Conservation (phyloP, 2,329 filamentous ascomycete genomes). For the Microsporum audouinii region DNA sequence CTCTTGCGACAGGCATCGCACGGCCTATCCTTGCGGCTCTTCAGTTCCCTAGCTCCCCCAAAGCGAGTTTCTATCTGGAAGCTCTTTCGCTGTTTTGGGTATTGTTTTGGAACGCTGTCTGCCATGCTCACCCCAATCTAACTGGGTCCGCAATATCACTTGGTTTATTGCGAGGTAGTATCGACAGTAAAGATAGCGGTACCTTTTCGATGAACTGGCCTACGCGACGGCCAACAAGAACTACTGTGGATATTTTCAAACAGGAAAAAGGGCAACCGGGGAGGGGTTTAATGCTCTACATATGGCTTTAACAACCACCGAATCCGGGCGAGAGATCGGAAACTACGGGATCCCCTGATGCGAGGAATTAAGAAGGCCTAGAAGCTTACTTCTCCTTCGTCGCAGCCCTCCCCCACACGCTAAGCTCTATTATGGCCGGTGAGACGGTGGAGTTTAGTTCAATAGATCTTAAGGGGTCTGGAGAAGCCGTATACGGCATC, state of each 20-base stretch:
- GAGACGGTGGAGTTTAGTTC: background rate
- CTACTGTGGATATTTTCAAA: background rate
- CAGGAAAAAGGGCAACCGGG: background rate
- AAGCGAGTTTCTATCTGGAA: conserved; percentile 6
- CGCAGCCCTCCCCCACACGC: background rate
- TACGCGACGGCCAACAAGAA: background rate
- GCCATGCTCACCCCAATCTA: background rate
- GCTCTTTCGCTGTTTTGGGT: background rate
- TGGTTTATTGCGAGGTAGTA: background rate
- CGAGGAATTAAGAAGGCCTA: background rate
- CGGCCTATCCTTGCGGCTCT: conserved; percentile 5
- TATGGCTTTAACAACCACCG: background rate
- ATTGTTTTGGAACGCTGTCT: background rate
- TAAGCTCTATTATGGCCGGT: background rate
- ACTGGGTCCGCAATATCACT: background rate
- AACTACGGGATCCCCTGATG: background rate
- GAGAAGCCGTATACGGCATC: background rate
- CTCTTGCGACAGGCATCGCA: conserved; percentile 2
- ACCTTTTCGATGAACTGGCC: background rate
- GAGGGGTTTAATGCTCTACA: background rate
- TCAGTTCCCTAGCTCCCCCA: conserved; percentile 3
- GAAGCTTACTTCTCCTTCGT: background rate
- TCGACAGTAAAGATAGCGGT: background rate
- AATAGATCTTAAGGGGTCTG: background rate
- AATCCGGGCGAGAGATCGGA: background rate